Conservation (phyloP, 164 flowering plant species). For the Euptelea pleiosperma region DNA sequence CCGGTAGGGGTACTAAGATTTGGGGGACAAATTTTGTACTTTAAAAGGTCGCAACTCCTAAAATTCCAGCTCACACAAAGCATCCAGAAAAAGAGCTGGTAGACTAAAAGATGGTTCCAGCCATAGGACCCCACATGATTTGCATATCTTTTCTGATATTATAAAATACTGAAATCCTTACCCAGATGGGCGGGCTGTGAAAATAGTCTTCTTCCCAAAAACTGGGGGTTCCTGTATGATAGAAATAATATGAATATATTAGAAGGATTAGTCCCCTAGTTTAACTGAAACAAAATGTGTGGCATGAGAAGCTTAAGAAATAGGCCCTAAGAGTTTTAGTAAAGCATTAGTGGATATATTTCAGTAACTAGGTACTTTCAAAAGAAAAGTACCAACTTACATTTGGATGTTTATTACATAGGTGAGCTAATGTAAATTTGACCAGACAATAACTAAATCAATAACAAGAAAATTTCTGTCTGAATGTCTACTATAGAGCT, state of each 20-base stretch:
- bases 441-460: too few species aligned
- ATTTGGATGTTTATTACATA: not conserved
- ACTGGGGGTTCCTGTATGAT: slow-evolving; percentile 80
- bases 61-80: too few species aligned
- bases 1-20: too few species aligned
- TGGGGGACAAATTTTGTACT: too few species aligned
- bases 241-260: slow-evolving; percentile 10
- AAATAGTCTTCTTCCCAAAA: slow-evolving; percentile 84
- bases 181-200: slow-evolving; percentile 65
- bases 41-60: too few species aligned
- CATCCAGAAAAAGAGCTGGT: too few species aligned
- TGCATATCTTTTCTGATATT: not conserved
- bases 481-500: not conserved
- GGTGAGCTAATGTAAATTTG: not conserved
- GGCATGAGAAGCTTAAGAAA: not conserved
- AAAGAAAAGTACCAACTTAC: not conserved
- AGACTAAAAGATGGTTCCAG: too few species aligned
- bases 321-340: not conserved
- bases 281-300: not conserved
- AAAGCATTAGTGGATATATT: too few species aligned
- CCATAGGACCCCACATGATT: not conserved
- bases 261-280: not conserved
- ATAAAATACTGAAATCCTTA: slow-evolving; percentile 31
- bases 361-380: not conserved
- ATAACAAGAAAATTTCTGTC: not conserved